These are phyloP conservation scores for Podospora pseudopauciseta DNA, from an alignment of 495 filamentous ascomycete species.

Conservation along the genomic window DNA sequence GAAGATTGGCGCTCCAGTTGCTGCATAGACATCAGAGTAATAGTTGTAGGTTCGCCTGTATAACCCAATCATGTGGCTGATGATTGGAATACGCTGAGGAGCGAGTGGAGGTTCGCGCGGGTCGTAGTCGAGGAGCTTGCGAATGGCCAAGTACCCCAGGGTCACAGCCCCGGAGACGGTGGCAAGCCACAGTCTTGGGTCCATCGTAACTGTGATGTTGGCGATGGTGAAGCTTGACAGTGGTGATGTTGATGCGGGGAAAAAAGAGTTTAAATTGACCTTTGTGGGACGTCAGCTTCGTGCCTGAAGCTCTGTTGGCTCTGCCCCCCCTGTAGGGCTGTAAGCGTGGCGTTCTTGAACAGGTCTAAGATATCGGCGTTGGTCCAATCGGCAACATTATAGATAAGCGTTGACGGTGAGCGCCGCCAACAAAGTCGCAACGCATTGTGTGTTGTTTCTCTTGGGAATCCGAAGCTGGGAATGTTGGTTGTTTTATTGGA, in stretches of 20 bases:
- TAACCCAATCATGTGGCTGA: conserved; percentile 34
- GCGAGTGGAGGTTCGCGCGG: conserved; percentile 32
- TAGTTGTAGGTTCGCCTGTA: conserved; percentile 22
- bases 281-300: neutral
- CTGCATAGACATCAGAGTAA: conserved; percentile 8
- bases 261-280: neutral
- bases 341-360: neutral
- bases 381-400: neutral
- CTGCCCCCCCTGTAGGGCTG: neutral
- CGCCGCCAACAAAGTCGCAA: neutral
- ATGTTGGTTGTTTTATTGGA: no score
- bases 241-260: neutral
- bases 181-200: neutral
- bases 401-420: neutral
- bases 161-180: conserved; percentile 12
- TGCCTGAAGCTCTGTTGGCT: neutral
- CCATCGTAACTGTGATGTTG: neutral
- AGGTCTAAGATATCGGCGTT: neutral
- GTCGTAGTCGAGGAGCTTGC: conserved; percentile 26
- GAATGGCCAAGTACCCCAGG: conserved; percentile 17
- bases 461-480: no score
- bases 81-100: conserved; percentile 24
- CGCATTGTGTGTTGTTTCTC: neutral
- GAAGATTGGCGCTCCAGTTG: conserved; percentile 31
- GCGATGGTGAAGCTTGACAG: neutral